Evolutionary conservation across 148 eudicot genomes (phyloP).

Genomic region (Pouteria glomerata): DNA sequence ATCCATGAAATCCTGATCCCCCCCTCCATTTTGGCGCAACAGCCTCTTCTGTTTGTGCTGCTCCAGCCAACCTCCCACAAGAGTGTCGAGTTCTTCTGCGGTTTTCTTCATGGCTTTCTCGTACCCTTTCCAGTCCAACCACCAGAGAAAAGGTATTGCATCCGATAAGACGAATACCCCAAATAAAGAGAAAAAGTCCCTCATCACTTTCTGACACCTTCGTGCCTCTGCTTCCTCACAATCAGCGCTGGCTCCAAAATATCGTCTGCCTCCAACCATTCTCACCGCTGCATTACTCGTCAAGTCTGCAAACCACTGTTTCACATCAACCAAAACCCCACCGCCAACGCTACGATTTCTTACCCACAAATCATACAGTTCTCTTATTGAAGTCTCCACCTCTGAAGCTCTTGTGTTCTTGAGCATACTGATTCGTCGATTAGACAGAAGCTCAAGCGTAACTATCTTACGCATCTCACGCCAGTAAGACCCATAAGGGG

Average conservation of each 20-base stretch:
- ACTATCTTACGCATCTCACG: slow-evolving; percentile 2
- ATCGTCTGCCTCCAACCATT: neutral
- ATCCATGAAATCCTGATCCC: slow-evolving; percentile 3
- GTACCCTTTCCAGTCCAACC: neutral
- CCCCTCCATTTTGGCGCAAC: neutral
- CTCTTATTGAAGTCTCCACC: neutral
- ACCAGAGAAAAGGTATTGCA: neutral
- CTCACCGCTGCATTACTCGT: neutral
- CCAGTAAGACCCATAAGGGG: slow-evolving; percentile 1
- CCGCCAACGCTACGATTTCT: neutral
- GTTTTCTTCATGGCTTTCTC: slow-evolving; percentile 8
- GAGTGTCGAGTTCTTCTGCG: neutral
- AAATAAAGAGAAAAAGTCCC: neutral
- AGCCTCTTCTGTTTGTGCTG: neutral
- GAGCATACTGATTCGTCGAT: neutral
- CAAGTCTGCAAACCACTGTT: neutral
- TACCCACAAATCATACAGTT: neutral
- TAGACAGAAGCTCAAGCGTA: neutral
- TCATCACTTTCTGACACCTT: neutral
- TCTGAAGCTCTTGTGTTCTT: neutral
- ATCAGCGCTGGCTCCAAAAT: neutral
- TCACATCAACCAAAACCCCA: neutral
- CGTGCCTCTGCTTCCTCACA: neutral
- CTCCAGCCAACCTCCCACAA: neutral
- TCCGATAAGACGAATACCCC: neutral